Conservation (phyloP, 768 basidiomycete genomes). For the Lactifluus hygrophoroides region DNA sequence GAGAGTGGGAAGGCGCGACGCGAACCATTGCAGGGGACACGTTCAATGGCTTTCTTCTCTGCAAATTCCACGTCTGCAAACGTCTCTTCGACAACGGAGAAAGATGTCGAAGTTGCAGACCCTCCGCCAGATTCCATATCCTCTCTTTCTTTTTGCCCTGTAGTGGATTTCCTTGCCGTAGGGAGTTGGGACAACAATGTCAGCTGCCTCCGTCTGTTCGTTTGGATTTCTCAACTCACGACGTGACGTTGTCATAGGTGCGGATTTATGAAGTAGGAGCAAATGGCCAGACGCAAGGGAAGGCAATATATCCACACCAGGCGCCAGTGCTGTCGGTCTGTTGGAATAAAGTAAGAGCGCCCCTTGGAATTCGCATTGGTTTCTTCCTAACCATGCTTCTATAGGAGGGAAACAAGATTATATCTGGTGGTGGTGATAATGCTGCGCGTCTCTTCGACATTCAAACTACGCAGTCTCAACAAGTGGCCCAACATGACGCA, state of each 20-base stretch:
- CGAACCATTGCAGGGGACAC: not conserved
- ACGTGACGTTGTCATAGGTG: slow-evolving; percentile 41
- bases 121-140: slow-evolving; percentile 86
- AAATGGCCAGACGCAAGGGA: slow-evolving; percentile 73
- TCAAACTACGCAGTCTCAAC: slow-evolving; percentile 66
- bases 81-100: slow-evolving; percentile 39
- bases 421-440: slow-evolving; percentile 93
- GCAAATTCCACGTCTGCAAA: slow-evolving; percentile 29
- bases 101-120: slow-evolving; percentile 74
- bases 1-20: too few species aligned
- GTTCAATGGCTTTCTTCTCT: slow-evolving; percentile 38
- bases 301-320: slow-evolving; percentile 86
- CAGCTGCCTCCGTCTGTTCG: slow-evolving; percentile 20
- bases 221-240: not conserved
- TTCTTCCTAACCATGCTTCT: slow-evolving; percentile 8
- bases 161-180: slow-evolving; percentile 84
- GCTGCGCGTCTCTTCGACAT: slow-evolving; percentile 92
- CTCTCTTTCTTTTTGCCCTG: slow-evolving; percentile 72
- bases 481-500: slow-evolving; percentile 87
- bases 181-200: slow-evolving; percentile 94
- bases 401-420: slow-evolving; percentile 83
- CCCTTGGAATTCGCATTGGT: not conserved
- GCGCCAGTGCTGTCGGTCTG: slow-evolving; percentile 82
- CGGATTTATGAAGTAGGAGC: slow-evolving; percentile 85
- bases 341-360: slow-evolving; percentile 74